These are phyloP conservation scores for Phytophthora hibernalis DNA, from an alignment of 352 stramenopile genomes.

Conservation along the genomic window DNA sequence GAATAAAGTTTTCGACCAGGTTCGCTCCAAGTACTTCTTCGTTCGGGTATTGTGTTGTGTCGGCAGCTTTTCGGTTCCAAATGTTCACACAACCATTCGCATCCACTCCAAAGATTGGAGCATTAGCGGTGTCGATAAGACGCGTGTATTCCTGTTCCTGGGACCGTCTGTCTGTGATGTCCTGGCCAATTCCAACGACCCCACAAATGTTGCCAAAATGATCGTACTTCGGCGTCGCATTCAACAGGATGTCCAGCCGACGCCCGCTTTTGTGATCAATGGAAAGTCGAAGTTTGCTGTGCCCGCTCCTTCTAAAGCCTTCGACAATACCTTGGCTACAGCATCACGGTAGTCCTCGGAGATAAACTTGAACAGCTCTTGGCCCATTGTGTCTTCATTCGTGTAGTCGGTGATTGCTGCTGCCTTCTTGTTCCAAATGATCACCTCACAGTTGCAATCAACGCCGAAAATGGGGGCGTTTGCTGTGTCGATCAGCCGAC, in stretches of 20 bases:
- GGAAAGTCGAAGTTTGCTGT: slow-evolving; percentile 84
- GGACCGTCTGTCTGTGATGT: slow-evolving; percentile 67
- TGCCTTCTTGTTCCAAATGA: slow-evolving; percentile 92
- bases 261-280: slow-evolving; percentile 69
- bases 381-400: slow-evolving; percentile 83
- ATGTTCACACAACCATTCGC: slow-evolving; percentile 73
- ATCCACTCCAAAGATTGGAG: slow-evolving; percentile 86
- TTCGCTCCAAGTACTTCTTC: slow-evolving; percentile 73
- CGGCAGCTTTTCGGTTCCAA: slow-evolving; percentile 82
- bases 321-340: slow-evolving; percentile 64
- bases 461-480: slow-evolving; percentile 77
- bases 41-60: slow-evolving; percentile 81
- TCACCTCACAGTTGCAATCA: slow-evolving; percentile 66
- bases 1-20: slow-evolving; percentile 83
- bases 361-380: slow-evolving; percentile 71
- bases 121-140: slow-evolving; percentile 89
- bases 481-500: slow-evolving; percentile 66
- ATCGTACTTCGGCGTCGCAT: slow-evolving; percentile 63
- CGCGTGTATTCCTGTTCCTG: slow-evolving; percentile 84
- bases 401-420: slow-evolving; percentile 83
- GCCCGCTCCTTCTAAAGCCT: slow-evolving; percentile 56
- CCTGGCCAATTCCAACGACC: slow-evolving; percentile 73
- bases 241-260: slow-evolving; percentile 64
- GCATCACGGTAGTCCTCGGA: slow-evolving; percentile 62
- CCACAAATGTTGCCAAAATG: slow-evolving; percentile 66